Evolutionary conservation across 2,329 filamentous ascomycete genomes (phyloP).

Genomic region (Paracamarosporium sp.): DNA sequence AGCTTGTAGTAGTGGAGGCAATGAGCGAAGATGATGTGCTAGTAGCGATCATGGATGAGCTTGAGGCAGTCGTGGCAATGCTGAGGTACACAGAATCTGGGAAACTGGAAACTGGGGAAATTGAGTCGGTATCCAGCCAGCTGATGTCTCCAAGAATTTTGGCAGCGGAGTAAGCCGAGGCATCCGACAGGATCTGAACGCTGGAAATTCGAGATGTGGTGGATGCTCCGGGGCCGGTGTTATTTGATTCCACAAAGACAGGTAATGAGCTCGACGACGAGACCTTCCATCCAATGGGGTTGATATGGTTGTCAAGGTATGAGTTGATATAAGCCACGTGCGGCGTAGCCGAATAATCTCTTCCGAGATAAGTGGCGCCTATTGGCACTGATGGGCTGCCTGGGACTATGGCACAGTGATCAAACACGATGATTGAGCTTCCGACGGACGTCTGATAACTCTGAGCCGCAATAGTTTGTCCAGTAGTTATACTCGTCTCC

Average conservation of each 20-base stretch:
- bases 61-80: not conserved
- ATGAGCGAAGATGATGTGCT: slow-evolving; percentile 33
- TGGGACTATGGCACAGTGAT: not conserved
- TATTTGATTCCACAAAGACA: not conserved
- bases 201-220: not conserved
- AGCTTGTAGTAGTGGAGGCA: slow-evolving; percentile 44
- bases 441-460: not conserved
- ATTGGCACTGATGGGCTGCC: not conserved
- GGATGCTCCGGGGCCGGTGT: not conserved
- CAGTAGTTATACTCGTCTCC: not conserved
- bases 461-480: not conserved
- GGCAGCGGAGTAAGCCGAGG: not conserved
- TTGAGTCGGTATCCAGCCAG: not conserved
- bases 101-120: not conserved
- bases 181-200: not conserved
- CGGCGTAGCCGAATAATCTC: not conserved
- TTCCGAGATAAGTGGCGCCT: not conserved
- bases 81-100: not conserved
- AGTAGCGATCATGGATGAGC: not conserved
- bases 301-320: not conserved
- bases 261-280: not conserved
- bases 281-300: not conserved
- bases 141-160: not conserved
- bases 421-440: not conserved
- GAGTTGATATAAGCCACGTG: not conserved